Evolutionary conservation across 208 protist genomes (phyloP).

Genomic region (Trypanosoma mega): DNA sequence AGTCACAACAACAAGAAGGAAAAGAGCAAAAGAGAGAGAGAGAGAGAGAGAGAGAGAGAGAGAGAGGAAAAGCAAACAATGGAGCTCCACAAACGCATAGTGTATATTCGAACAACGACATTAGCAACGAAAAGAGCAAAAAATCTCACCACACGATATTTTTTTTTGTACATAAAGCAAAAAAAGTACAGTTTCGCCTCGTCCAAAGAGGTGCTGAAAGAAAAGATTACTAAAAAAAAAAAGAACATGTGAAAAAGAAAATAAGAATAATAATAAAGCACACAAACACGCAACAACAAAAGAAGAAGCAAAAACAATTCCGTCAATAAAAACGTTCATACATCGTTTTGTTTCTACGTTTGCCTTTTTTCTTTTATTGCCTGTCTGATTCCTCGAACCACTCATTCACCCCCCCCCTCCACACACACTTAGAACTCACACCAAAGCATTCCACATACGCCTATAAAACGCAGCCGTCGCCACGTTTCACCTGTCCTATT

Average conservation of each 20-base stretch:
- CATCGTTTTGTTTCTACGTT: neutral
- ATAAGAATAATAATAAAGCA: slow-evolving; percentile 7
- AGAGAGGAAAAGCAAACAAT: too few species aligned
- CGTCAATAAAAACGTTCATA: neutral
- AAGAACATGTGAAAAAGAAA: slow-evolving; percentile 18
- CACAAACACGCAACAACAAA: too few species aligned
- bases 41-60: too few species aligned
- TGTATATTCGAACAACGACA: too few species aligned
- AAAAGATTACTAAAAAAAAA: slow-evolving; percentile 4
- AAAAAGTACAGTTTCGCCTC: too few species aligned
- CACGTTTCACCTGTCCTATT: slow-evolving; percentile 21
- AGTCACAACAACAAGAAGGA: too few species aligned
- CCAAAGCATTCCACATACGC: slow-evolving; percentile 72
- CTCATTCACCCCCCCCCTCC: neutral
- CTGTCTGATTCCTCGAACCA: neutral
- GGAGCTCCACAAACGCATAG: too few species aligned
- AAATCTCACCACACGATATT: too few species aligned
- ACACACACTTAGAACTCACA: slow-evolving; percentile 8
- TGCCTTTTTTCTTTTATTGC: neutral
- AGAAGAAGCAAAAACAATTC: slow-evolving; percentile 20
- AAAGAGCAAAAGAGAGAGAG: too few species aligned
- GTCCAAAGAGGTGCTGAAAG: too few species aligned
- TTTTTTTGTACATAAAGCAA: too few species aligned
- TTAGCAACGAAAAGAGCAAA: too few species aligned
- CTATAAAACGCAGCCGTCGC: slow-evolving; percentile 45